phyloP scores from a whole-genome alignment of 2,329 filamentous ascomycete genomes.

The Penicillium crustosum region DNA sequence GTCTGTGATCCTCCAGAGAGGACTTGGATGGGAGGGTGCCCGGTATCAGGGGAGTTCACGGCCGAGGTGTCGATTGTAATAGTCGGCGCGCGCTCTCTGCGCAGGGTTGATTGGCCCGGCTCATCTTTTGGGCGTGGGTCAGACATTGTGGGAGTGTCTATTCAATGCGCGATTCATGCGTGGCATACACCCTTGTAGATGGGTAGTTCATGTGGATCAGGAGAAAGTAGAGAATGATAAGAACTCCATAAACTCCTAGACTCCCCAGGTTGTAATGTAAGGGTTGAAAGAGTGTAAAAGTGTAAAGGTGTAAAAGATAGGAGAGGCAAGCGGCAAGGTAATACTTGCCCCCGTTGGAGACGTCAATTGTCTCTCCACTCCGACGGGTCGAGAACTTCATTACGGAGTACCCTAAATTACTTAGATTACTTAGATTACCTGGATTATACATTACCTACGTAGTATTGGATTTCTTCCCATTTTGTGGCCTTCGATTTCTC shows the following conservation, averaged over 20 bases:
- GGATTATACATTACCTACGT: no score
- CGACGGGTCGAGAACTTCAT: neutral
- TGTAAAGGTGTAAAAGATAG: neutral
- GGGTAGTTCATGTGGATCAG: conserved; percentile 12
- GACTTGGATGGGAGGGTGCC: conserved; percentile 35
- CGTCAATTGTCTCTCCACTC: neutral
- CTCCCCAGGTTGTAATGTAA: neutral
- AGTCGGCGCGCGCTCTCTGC: conserved; percentile 51
- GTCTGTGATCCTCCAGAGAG: conserved; percentile 40
- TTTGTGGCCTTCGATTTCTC: neutral
- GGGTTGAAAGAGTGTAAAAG: neutral
- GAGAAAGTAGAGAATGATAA: neutral
- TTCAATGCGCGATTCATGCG: conserved; percentile 21
- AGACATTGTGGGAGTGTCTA: conserved; percentile 28
- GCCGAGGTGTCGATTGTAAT: conserved; percentile 60
- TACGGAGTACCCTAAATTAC: no score
- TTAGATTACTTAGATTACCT: no score
- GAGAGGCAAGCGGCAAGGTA: conserved; percentile 5
- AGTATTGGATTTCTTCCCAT: neutral
- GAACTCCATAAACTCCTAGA: neutral
- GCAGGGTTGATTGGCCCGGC: conserved; percentile 30
- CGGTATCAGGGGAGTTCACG: conserved; percentile 44
- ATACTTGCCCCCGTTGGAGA: neutral
- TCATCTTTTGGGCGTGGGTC: conserved; percentile 27
- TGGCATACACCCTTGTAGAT: conserved; percentile 2